Evolutionary conservation across 345 rosid species (phyloP).

Genomic region (Pugionium dolabratum): DNA sequence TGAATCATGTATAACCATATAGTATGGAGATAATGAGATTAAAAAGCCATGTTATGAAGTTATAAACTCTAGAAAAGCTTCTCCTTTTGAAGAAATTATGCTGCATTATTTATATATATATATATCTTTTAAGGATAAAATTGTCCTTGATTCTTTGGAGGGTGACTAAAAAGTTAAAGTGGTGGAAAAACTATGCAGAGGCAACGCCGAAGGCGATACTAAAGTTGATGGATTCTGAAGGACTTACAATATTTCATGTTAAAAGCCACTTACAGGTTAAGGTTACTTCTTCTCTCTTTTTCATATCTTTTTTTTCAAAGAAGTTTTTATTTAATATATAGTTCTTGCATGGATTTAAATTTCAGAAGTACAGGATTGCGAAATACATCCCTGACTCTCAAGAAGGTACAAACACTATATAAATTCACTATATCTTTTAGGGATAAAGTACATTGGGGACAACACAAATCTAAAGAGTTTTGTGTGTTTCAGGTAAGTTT

Average conservation of each 20-base stretch:
- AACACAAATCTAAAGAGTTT: slow-evolving; percentile 4
- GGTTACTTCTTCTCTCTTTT: slow-evolving; percentile 1
- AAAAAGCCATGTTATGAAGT: no score
- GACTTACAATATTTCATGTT: slow-evolving; percentile 90
- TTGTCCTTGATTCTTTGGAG: not conserved
- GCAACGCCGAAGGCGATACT: slow-evolving; percentile 93
- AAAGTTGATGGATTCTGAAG: slow-evolving; percentile 86
- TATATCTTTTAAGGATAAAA: no score
- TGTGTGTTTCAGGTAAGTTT: slow-evolving; percentile 54
- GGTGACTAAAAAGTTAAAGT: not conserved
- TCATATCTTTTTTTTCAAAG: not conserved
- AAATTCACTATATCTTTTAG: no score
- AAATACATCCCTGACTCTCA: slow-evolving; percentile 70
- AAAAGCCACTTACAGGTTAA: slow-evolving; percentile 94
- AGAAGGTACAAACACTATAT: slow-evolving; percentile 52
- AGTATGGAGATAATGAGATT: no score
- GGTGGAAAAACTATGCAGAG: slow-evolving; percentile 40
- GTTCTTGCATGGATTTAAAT: not conserved
- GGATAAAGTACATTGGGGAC: no score
- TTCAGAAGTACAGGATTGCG: slow-evolving; percentile 85
- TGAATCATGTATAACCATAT: no score
- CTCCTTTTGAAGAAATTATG: no score
- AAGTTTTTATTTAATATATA: not conserved
- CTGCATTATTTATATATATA: no score
- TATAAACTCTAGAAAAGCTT: no score